These are phyloP conservation scores for Pontederia crassipes DNA, from an alignment of 176 grass and related monocot species.

Conservation along the genomic window DNA sequence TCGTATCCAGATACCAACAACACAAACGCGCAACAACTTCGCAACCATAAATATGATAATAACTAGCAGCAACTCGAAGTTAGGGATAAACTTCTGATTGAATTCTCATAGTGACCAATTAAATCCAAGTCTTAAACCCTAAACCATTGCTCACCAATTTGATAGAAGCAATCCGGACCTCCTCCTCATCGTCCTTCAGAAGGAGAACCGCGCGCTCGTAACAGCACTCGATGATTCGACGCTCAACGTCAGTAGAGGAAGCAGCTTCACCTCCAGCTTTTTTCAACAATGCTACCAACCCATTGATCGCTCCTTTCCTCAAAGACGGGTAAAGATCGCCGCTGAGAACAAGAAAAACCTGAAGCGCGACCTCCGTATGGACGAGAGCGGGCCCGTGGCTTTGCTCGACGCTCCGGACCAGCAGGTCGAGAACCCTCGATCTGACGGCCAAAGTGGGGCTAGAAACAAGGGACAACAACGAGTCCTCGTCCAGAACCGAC, in stretches of 20 bases:
- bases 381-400: neutral
- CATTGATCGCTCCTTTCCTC: slow-evolving; percentile 35
- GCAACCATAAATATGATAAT: no score
- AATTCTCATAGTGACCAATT: slow-evolving; percentile 6
- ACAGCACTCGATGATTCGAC: slow-evolving; percentile 28
- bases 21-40: neutral
- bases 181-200: slow-evolving; percentile 51
- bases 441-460: slow-evolving; percentile 18
- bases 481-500: slow-evolving; percentile 22
- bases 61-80: neutral
- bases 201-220: slow-evolving; percentile 29
- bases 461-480: slow-evolving; percentile 24
- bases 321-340: slow-evolving; percentile 56
- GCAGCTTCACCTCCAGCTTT: slow-evolving; percentile 14
- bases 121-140: neutral
- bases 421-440: slow-evolving; percentile 29
- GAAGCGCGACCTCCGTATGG: slow-evolving; percentile 13
- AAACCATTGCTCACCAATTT: slow-evolving; percentile 44
- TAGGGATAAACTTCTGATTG: neutral
- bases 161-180: slow-evolving; percentile 45
- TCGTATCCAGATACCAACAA: neutral
- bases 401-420: slow-evolving; percentile 11
- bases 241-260: neutral
- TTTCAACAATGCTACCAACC: slow-evolving; percentile 38
- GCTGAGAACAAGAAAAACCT: slow-evolving; percentile 38